A percentile compares a stretch with the other conserved stretches of the same genome.
These are phyloP conservation scores for Colletotrichum musicola DNA, from an alignment of 2,329 filamentous ascomycete genomes.

Conservation along the genomic window DNA sequence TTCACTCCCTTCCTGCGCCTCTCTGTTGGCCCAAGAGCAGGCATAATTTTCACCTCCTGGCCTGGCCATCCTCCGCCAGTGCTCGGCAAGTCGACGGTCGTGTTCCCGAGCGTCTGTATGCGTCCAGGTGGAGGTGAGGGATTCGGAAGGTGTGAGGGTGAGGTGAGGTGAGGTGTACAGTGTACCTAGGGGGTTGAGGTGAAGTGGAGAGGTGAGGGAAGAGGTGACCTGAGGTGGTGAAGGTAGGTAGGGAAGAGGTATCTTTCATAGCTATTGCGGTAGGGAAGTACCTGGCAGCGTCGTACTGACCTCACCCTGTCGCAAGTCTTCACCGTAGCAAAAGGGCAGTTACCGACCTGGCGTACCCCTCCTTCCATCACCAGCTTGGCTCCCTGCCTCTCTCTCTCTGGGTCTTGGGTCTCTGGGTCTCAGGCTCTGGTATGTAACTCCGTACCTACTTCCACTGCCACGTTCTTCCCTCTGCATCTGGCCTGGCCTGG, in stretches of 20 bases:
- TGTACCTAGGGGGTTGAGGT: too few species aligned
- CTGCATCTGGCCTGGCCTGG: neutral
- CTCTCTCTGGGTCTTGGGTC: too few species aligned
- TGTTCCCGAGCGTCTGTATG: too few species aligned
- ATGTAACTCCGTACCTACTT: too few species aligned
- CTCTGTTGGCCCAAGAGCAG: neutral
- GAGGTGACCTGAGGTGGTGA: neutral
- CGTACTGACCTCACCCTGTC: constrained; percentile 10
- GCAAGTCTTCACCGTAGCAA: constrained; percentile 7
- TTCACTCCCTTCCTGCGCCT: too few species aligned
- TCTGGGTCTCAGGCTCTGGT: too few species aligned
- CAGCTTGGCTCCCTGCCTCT: constrained; percentile 18
- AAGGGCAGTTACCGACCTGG: neutral
- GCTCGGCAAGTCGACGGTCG: too few species aligned
- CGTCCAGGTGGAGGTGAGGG: neutral
- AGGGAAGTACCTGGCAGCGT: constrained; percentile 17
- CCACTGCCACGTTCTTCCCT: constrained; percentile 6
- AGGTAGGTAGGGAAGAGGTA: neutral
- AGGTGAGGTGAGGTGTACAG: too few species aligned
- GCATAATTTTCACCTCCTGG: neutral
- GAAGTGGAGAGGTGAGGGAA: neutral
- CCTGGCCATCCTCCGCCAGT: neutral
- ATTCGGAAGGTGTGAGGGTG: neutral
- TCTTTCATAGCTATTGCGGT: neutral
- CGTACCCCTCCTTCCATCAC: constrained; percentile 23